Evolutionary conservation across 805 yeast species (phyloP), one percentile per base, ranked within the genome.

Genomic region (Isabelozyma rhagii): DNA sequence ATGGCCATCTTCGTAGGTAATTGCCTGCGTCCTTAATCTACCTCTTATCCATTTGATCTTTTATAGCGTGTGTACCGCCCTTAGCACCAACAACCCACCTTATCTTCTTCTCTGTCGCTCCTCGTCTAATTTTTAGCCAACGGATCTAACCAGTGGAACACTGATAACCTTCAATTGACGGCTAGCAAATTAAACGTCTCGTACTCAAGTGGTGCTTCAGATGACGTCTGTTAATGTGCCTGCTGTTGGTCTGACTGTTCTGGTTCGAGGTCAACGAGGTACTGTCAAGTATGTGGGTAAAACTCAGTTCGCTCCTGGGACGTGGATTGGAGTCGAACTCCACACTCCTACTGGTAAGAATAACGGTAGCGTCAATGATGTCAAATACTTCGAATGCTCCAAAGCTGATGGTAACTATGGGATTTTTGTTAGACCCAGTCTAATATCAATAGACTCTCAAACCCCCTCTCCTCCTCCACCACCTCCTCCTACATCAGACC

Each of bases 271-370:
- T 4, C 64, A 69, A 8, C 41, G 51, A 0, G 89, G 88, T 0
- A 55, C 62, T 0, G 76, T 84, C 1, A 64, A 77, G 46, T 85
- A 63, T 58, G 51, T 77, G 1, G 90, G 90, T 0, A 47, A 55
- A 11, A 81, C 89, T 0, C 54, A 77, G 44, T 85, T 85, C 68
- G 82, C 87, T 3, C 66, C 75, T 0, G 90, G 89, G 0, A 47
- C 50, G 0, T 80, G 85, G 84, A 61, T 76, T 4, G 85, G 84
- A 0, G 57, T 80, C 3, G 80, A 78, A 45, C 58, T 81, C 18
- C 71, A 68, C 10, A 48, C 49, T 1, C 64, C 74, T 0, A 50
- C 38, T 0, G 84, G 84, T 1, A 77, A 74, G 54, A 81, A 81
- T 47, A 67, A 80, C 51, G 85, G 85, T 1, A 59, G 76, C 0